Percentiles rank a stretch among this genome's conserved stretches.
Conservation (phyloP, 805 yeast genomes). For the Wickerhamiella nectarea region DNA sequence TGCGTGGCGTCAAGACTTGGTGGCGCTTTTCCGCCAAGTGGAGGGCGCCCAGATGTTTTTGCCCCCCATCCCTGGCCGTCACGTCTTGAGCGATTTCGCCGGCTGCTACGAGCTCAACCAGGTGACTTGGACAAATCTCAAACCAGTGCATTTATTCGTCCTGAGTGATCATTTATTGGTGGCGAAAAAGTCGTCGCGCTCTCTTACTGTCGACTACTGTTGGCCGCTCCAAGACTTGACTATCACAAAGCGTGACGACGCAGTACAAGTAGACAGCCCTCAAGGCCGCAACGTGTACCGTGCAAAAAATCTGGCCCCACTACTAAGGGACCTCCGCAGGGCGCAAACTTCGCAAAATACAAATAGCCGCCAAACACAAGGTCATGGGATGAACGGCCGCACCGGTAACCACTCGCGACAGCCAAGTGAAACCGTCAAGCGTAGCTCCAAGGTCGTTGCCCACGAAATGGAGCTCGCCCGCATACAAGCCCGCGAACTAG, state of each 20-base stretch:
- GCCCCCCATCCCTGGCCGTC: conserved; percentile 66
- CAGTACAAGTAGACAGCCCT: conserved; percentile 3
- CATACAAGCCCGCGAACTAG: conserved; percentile 45
- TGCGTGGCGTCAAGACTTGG: conserved; percentile 67
- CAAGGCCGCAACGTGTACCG: background rate
- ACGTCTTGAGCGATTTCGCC: conserved; percentile 62
- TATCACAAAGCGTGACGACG: conserved; percentile 17
- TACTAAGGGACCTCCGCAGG: background rate
- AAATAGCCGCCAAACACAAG: too few relatives aligned
- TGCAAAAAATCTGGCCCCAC: background rate
- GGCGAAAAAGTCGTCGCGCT: conserved; percentile 37
- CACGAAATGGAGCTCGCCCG: conserved; percentile 30
- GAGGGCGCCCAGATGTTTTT: conserved; percentile 81
- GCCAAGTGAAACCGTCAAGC: background rate
- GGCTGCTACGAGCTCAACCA: conserved; percentile 80
- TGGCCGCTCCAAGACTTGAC: conserved; percentile 56
- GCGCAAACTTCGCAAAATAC: background rate
- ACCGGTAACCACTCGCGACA: background rate
- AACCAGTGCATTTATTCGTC: conserved; percentile 61
- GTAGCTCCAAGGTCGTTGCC: background rate
- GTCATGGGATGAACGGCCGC: background rate
- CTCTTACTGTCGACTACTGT: conserved; percentile 58
- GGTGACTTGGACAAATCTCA: conserved; percentile 69
- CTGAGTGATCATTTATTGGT: conserved; percentile 65
- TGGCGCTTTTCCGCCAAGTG: conserved; percentile 59